A percentile compares a stretch with the other conserved stretches of the same genome.
These are phyloP conservation scores for Amphibolis antarctica DNA, from an alignment of 106 monocot genomes.

Conservation along the genomic window DNA sequence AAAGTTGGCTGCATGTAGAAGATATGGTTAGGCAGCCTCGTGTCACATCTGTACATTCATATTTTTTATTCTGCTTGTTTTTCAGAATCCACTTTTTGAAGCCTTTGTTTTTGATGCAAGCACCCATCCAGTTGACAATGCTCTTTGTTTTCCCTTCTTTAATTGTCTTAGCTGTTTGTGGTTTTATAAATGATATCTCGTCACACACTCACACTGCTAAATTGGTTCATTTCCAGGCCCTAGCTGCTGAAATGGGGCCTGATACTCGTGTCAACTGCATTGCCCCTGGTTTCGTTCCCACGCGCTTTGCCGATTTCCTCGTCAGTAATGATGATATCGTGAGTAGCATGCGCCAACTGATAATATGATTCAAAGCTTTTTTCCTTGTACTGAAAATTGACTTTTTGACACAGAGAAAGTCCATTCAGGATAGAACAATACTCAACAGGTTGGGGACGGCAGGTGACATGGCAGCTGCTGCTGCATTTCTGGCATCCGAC, in stretches of 20 bases:
- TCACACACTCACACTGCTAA: background rate
- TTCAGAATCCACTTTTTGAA: no score
- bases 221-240: slow-evolving; percentile 38
- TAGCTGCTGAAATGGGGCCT: slow-evolving; percentile 79
- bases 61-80: no score
- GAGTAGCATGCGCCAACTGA: slow-evolving; percentile 11
- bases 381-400: no score
- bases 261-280: slow-evolving; percentile 85
- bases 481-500: slow-evolving; percentile 82
- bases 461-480: slow-evolving; percentile 71
- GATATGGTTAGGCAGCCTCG: no score
- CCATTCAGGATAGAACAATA: slow-evolving; percentile 38
- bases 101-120: no score
- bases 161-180: no score
- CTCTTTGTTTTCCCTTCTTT: no score
- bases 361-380: no score
- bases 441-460: slow-evolving; percentile 64
- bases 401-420: slow-evolving; percentile 38
- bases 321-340: slow-evolving; percentile 42
- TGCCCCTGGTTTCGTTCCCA: slow-evolving; percentile 96
- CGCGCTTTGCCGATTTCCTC: slow-evolving; percentile 69
- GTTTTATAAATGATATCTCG: no score
- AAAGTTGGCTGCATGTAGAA: no score
- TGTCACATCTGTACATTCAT: no score
- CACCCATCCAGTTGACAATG: no score